Conservation (phyloP, 768 basidiomycete genomes). For the Fibroporia radiculosa region DNA sequence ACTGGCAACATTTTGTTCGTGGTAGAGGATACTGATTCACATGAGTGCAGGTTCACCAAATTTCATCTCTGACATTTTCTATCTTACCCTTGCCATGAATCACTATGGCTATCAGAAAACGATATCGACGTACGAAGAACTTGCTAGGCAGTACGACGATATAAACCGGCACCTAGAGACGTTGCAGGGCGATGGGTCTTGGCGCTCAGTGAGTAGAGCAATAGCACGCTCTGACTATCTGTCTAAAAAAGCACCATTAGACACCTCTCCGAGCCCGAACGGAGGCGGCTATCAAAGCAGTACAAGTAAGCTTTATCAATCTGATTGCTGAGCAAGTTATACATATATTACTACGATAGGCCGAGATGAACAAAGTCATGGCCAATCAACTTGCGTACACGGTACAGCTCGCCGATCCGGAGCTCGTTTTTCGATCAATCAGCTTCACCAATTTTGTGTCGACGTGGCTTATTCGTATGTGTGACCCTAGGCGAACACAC, state of each 20-base stretch:
- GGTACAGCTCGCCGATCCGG: slow-evolving; percentile 82
- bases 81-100: slow-evolving; percentile 76
- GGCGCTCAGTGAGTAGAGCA: slow-evolving; percentile 61
- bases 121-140: slow-evolving; percentile 65
- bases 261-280: slow-evolving; percentile 68
- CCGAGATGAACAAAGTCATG: slow-evolving; percentile 61
- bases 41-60: slow-evolving; percentile 51
- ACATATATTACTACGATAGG: slow-evolving; percentile 29
- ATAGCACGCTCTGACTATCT: background rate
- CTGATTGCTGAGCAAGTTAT: background rate
- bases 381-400: slow-evolving; percentile 76
- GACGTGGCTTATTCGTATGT: slow-evolving; percentile 88
- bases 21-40: background rate
- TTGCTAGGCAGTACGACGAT: slow-evolving; percentile 70
- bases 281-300: slow-evolving; percentile 67
- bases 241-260: slow-evolving; percentile 27
- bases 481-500: slow-evolving; percentile 73
- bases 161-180: slow-evolving; percentile 70
- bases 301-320: slow-evolving; percentile 49
- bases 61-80: slow-evolving; percentile 95
- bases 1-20: background rate
- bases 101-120: slow-evolving; percentile 86
- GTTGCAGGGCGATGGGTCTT: slow-evolving; percentile 68
- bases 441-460: slow-evolving; percentile 87
- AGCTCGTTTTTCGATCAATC: slow-evolving; percentile 68